Percentiles rank a stretch among this genome's conserved stretches.
phyloP scores from a whole-genome alignment of 495 filamentous ascomycete genomes.

The Staphylotrichum tortipilum region DNA sequence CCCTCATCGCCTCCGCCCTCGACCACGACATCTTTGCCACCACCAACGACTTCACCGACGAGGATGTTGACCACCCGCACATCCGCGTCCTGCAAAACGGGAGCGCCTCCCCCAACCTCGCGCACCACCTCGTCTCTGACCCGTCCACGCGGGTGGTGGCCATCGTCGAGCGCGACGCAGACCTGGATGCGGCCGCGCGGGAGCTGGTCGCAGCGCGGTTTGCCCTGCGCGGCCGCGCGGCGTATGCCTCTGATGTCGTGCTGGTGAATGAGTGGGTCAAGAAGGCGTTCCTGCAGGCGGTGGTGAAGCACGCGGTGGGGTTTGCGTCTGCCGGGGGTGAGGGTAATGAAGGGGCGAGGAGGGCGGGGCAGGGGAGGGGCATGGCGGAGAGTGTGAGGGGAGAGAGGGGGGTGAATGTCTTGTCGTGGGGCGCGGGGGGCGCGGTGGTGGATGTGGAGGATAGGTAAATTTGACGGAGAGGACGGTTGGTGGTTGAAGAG shows the following conservation, averaged over 20 bases:
- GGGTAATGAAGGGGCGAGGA: not conserved
- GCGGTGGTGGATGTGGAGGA: slow-evolving; percentile 1
- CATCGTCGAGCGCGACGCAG: slow-evolving; percentile 17
- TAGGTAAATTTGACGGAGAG: not conserved
- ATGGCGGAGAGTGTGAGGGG: not conserved
- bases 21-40: not conserved
- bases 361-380: not conserved
- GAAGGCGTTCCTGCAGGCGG: slow-evolving; percentile 39
- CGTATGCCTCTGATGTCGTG: slow-evolving; percentile 47
- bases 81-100: slow-evolving; percentile 4
- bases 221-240: slow-evolving; percentile 39
- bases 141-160: slow-evolving; percentile 32
- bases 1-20: not conserved
- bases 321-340: not conserved
- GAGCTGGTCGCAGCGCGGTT: slow-evolving; percentile 42
- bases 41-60: not conserved
- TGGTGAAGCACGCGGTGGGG: not conserved
- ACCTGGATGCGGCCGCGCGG: slow-evolving; percentile 38
- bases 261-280: slow-evolving; percentile 49
- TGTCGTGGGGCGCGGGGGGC: not conserved
- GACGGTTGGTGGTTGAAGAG: not conserved
- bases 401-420: not conserved
- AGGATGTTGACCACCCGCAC: slow-evolving; percentile 17
- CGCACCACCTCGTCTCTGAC: slow-evolving; percentile 23
- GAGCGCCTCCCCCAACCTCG: not conserved